Evolutionary conservation across 2,329 filamentous ascomycete species (phyloP), one percentile per base, ranked within the genome.

Genomic region (Dactylonectria macrodidyma): DNA sequence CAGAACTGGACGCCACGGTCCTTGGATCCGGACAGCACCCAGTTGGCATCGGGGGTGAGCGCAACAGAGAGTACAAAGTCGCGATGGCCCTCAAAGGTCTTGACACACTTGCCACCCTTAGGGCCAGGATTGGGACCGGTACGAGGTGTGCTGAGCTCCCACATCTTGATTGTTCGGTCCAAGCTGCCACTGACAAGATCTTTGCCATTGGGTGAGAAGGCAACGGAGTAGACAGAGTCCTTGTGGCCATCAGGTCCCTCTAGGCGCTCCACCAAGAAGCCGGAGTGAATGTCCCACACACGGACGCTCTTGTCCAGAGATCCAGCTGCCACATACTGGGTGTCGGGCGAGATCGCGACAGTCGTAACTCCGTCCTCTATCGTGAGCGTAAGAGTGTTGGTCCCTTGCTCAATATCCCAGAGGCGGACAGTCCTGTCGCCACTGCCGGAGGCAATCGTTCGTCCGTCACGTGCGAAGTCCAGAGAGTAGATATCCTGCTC

Each of bases 151-250:
- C 89, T 91, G 58, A 99, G 88, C 85, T 98, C 95, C 95, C 96
- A 99, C 92, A 98, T 97, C 86, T 98, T 97, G 86, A 98, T 98
- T 0, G 95, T 98, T 87, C 97, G 97, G 81, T 99, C 96, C 75
- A 98, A 85, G 87, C 93, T 97, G 71, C 96, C 96, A 76, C 93
- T 97, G 78, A 98, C 95, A 47, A 99, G 91, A 73, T 97, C 94
- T 76, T 95, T 93, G 69, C 95, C 95, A 75, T 93, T 95, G 33
- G 96, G 96, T 14, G 95, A 95, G 82, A 99, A 99, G 0, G 96
- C 95, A 24, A 99, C 96, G 12, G 92, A 95, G 81, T 98, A 98
- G 24, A 98, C 96, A 75, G 93, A 97, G 71, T 99, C 96, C 83
- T 97, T 97, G 86, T 98, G 96, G 12, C 96, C 96, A 71, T 97